A percentile compares a stretch with the other conserved stretches of the same genome.
phyloP scores from a whole-genome alignment of 192 early-diverging fungal species.

The Podila verticillata region DNA sequence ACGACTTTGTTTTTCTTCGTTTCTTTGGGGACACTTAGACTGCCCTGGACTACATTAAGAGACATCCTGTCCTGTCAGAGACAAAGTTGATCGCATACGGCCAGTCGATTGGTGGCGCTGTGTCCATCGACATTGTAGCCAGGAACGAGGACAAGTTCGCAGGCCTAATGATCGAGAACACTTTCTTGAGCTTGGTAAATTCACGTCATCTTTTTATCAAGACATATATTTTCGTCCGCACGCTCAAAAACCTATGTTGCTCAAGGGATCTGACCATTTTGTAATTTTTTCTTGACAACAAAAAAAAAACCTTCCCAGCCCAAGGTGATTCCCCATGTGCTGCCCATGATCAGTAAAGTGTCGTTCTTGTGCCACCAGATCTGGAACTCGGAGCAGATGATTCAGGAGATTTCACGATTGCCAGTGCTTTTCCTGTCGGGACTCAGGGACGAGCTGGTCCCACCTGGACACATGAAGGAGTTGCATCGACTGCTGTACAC shows the following conservation, averaged over 20 bases:
- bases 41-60: slow-evolving; percentile 83
- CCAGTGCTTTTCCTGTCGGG: slow-evolving; percentile 90
- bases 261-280: too few relatives aligned
- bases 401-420: slow-evolving; percentile 68
- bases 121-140: slow-evolving; percentile 88
- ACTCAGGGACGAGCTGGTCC: slow-evolving; percentile 86
- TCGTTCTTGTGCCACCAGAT: slow-evolving; percentile 88
- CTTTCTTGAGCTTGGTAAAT: slow-evolving; percentile 85
- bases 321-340: slow-evolving; percentile 85
- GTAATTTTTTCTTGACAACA: neutral
- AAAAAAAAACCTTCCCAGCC: slow-evolving; percentile 57
- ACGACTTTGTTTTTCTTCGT: neutral
- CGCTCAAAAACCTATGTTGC: neutral
- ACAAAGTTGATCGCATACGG: slow-evolving; percentile 91
- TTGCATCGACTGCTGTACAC: slow-evolving; percentile 75
- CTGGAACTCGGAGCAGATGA: slow-evolving; percentile 84
- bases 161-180: slow-evolving; percentile 94
- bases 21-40: slow-evolving; percentile 57
- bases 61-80: slow-evolving; percentile 75
- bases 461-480: slow-evolving; percentile 85
- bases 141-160: slow-evolving; percentile 79
- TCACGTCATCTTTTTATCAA: neutral
- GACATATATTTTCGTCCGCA: neutral
- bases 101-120: slow-evolving; percentile 97
- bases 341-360: slow-evolving; percentile 78